Evolutionary conservation across 208 protist genomes (phyloP).

Genomic region (Leishmania amazonensis): DNA sequence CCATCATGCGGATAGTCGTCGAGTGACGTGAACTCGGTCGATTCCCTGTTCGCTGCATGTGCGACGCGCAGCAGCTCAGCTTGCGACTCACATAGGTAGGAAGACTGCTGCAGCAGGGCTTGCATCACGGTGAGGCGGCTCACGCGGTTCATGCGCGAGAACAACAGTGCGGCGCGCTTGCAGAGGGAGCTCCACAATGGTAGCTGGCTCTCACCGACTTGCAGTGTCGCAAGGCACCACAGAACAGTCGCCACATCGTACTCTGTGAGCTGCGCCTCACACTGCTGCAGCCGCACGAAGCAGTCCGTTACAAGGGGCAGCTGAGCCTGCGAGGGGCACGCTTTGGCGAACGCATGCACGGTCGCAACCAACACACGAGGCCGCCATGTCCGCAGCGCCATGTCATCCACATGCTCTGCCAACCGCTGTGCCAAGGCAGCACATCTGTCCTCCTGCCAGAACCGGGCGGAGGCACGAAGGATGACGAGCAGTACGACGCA

Average conservation of each 20-base stretch:
- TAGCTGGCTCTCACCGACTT: slow-evolving; percentile 16
- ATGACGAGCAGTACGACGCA: slow-evolving; percentile 38
- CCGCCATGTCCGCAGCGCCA: slow-evolving; percentile 47
- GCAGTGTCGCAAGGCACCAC: slow-evolving; percentile 68
- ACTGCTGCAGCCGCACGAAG: slow-evolving; percentile 40
- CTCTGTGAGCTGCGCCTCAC: slow-evolving; percentile 50
- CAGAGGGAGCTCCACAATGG: slow-evolving; percentile 60
- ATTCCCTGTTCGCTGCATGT: background rate
- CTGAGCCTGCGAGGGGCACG: slow-evolving; percentile 25
- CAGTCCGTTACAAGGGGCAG: slow-evolving; percentile 42
- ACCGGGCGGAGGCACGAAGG: slow-evolving; percentile 23
- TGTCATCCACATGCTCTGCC: slow-evolving; percentile 35
- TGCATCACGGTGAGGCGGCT: slow-evolving; percentile 55
- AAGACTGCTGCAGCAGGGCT: slow-evolving; percentile 42
- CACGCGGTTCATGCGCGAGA: slow-evolving; percentile 36
- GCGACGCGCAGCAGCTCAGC: slow-evolving; percentile 27
- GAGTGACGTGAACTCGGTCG: background rate
- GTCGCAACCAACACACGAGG: slow-evolving; percentile 45
- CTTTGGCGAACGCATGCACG: slow-evolving; percentile 64
- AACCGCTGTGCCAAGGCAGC: slow-evolving; percentile 34
- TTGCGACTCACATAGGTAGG: slow-evolving; percentile 27
- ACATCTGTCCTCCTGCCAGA: slow-evolving; percentile 29
- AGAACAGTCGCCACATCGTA: slow-evolving; percentile 50
- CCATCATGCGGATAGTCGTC: background rate
- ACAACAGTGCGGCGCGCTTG: slow-evolving; percentile 44